Conservation (phyloP, 2,329 filamentous ascomycete genomes). For the Colletotrichum zoysiae region DNA sequence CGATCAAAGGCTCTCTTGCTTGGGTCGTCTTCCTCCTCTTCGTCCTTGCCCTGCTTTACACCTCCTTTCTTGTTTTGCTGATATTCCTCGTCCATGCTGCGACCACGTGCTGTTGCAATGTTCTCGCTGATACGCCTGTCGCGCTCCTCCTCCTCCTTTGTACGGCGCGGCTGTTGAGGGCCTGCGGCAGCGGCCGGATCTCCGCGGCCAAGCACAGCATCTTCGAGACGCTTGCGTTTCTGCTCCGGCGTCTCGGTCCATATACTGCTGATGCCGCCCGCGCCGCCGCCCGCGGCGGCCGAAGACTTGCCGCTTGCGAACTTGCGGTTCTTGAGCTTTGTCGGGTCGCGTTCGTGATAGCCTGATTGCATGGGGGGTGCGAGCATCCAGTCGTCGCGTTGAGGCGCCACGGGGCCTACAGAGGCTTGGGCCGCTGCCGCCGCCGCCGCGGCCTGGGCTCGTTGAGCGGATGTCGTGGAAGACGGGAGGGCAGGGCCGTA, state of each 20-base stretch:
- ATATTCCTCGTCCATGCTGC: constrained; percentile 72
- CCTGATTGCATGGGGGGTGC: constrained; percentile 71
- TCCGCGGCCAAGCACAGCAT: constrained; percentile 83
- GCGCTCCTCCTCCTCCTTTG: constrained; percentile 70
- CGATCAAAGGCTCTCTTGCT: constrained; percentile 89
- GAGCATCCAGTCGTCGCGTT: constrained; percentile 90
- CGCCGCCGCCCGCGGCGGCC: constrained; percentile 44
- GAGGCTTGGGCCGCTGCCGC: constrained; percentile 47
- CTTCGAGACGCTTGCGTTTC: constrained; percentile 82
- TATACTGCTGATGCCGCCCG: constrained; percentile 68
- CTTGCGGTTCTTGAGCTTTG: constrained; percentile 83
- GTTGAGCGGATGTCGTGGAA: constrained; percentile 47
- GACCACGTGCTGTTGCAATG: constrained; percentile 67
- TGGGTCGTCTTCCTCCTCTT: constrained; percentile 87
- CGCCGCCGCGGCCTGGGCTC: constrained; percentile 54
- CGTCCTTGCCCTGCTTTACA: constrained; percentile 50
- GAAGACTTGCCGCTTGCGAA: constrained; percentile 75
- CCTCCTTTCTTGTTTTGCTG: constrained; percentile 53
- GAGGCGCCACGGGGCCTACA: constrained; percentile 58
- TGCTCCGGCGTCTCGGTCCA: constrained; percentile 96
- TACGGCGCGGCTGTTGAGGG: constrained; percentile 59
- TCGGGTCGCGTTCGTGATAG: constrained; percentile 79
- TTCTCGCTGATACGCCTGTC: constrained; percentile 61
- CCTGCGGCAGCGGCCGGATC: constrained; percentile 46
- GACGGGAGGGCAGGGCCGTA: constrained; percentile 72